Evolutionary conservation across 257 asterid genomes (phyloP).

Genomic region (Cordia subcordata): DNA sequence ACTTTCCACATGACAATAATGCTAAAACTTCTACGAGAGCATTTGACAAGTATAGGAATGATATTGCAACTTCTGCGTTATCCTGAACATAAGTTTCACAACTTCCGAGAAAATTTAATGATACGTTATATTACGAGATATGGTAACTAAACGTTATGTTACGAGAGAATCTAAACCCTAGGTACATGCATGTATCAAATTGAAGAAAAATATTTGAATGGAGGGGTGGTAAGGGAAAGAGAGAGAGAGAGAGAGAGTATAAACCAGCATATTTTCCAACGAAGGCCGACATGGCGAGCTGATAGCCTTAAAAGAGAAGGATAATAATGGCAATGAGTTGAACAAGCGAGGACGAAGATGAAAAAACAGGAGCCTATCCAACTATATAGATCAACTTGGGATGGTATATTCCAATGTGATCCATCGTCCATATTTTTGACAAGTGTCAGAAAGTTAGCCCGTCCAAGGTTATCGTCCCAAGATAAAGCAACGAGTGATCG

Average conservation of each 20-base stretch:
- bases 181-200: too few species aligned
- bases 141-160: too few species aligned
- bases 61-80: too few species aligned
- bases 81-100: too few species aligned
- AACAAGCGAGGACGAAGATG: constrained; percentile 11
- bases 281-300: constrained; percentile 68
- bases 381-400: constrained; percentile 22
- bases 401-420: constrained; percentile 32
- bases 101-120: too few species aligned
- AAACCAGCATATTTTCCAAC: constrained; percentile 81
- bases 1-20: too few species aligned
- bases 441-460: constrained; percentile 66
- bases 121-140: too few species aligned
- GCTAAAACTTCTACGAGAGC: too few species aligned
- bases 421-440: constrained; percentile 5
- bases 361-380: constrained; percentile 13
- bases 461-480: constrained; percentile 51
- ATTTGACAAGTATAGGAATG: too few species aligned
- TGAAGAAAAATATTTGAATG: too few species aligned
- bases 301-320: constrained; percentile 10
- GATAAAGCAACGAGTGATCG: constrained; percentile 59
- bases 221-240: constrained; percentile 1
- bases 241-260: constrained; percentile 6
- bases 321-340: constrained; percentile 5
- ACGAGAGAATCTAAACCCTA: too few species aligned